Evolutionary conservation across 2,329 filamentous ascomycete genomes (phyloP), one percentile per base, ranked within the genome.

Genomic region (Neurospora sp.): DNA sequence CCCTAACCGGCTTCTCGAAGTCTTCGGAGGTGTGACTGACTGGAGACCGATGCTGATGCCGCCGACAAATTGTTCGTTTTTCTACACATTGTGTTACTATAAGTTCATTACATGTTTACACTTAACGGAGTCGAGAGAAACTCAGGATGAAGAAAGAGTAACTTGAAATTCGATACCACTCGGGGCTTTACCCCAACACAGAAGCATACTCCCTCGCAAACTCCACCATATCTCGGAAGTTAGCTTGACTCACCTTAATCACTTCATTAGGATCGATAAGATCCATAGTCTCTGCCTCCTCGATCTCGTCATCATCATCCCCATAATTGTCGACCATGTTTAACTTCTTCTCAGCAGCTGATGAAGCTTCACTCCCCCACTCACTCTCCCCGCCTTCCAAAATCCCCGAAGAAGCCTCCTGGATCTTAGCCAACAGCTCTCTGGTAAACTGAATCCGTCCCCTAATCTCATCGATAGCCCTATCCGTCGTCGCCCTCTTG

Each of bases 401-500:
- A 33, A 11, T 2, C n/a, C 23, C 28, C 4, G 23, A 28, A 36
- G 52, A 36, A 36, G 28, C 52, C 52, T 62, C 52, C 52, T 62
- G 52, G 52, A 62, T 62, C 52, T 62, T 62, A 17, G 66, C 57
- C 28, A 77, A 41, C 15, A 67, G 52, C 39, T 69, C 52, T 52
- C 69, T 74, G 8, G 73, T 68, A 52, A 19, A 36, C 66, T 66
- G 66, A 17, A 76, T 70, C 36, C 68, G 67, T 8, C 69, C 68
- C 70, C 71, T 76, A 67, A 74, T 69, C 23, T 43, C 62, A 2
- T 66, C 62, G 3, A 75, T 43, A 57, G 66, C 69, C 62, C 28
- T 66, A 28, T 39, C 39, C 37, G 66, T 40, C 15, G 66, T 67
- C 1, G 37, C 46, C 6, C 37, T 17, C 2, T 40, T 67, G 38